These are phyloP conservation scores for Fraxinus pennsylvanica DNA, from an alignment of 257 asterid genomes.

Conservation along the genomic window DNA sequence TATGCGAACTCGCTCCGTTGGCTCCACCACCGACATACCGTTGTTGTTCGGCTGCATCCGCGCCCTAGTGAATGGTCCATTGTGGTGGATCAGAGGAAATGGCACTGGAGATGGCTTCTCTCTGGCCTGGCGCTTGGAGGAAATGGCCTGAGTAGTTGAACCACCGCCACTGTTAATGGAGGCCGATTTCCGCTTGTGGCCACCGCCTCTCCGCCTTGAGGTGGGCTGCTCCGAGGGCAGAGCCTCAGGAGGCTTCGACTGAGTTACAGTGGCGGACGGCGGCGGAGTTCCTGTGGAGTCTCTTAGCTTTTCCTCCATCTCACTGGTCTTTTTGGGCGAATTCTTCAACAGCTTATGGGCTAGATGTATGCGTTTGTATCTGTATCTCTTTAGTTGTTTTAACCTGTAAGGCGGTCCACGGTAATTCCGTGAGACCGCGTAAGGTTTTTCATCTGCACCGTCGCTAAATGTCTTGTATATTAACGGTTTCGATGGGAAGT, in stretches of 20 bases:
- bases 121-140: conserved; percentile 86
- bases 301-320: conserved; percentile 81
- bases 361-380: not conserved
- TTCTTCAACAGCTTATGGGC: conserved; percentile 34
- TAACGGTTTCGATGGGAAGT: not conserved
- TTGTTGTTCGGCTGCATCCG: conserved; percentile 69
- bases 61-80: conserved; percentile 94
- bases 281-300: conserved; percentile 64
- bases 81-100: conserved; percentile 83
- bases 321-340: conserved; percentile 24
- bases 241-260: conserved; percentile 31
- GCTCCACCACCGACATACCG: conserved; percentile 41
- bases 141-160: conserved; percentile 52
- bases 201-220: conserved; percentile 80
- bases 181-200: conserved; percentile 74
- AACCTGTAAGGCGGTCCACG: not conserved
- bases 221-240: conserved; percentile 51
- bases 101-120: conserved; percentile 70
- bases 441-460: not conserved
- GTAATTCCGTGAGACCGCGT: not conserved
- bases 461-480: too few species aligned
- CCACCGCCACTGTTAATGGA: conserved; percentile 57
- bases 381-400: not conserved
- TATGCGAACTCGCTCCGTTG: conserved; percentile 40
- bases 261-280: conserved; percentile 31